These are phyloP conservation scores for Globisporangium cylindrosporum DNA, from an alignment of 352 stramenopile species.

Conservation along the genomic window DNA sequence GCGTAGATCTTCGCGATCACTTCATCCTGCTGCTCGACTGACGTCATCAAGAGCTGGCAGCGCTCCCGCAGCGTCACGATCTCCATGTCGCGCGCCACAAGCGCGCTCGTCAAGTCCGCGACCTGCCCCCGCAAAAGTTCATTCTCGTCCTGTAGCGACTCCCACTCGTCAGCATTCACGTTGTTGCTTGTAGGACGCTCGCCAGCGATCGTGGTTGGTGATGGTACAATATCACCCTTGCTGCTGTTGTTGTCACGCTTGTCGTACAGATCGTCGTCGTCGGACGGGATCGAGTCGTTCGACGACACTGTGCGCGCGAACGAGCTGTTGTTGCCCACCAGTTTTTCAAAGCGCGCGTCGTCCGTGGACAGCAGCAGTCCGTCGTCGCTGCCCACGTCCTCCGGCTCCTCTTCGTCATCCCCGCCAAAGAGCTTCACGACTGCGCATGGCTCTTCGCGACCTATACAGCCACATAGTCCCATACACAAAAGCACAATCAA, in stretches of 20 bases:
- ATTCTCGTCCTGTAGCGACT: slow-evolving; percentile 37
- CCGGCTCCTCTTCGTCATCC: slow-evolving; percentile 7
- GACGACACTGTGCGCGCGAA: slow-evolving; percentile 19
- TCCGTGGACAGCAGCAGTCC: slow-evolving; percentile 2
- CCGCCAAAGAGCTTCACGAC: slow-evolving; percentile 9
- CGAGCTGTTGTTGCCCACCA: slow-evolving; percentile 13
- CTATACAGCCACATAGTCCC: not conserved
- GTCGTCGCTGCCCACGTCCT: slow-evolving; percentile 14
- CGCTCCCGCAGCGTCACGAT: slow-evolving; percentile 59
- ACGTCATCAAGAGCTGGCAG: slow-evolving; percentile 52
- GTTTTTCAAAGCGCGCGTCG: slow-evolving; percentile 9
- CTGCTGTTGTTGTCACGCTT: slow-evolving; percentile 11
- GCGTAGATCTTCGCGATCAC: slow-evolving; percentile 81
- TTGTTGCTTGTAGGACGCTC: not conserved
- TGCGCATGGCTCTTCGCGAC: not conserved
- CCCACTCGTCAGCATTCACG: slow-evolving; percentile 21
- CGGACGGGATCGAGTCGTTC: slow-evolving; percentile 19
- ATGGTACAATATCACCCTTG: not conserved
- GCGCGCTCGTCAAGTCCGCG: slow-evolving; percentile 60
- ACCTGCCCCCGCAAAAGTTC: slow-evolving; percentile 49
- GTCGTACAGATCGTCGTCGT: not conserved
- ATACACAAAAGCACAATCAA: not conserved
- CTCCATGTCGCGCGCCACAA: slow-evolving; percentile 77
- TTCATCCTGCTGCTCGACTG: slow-evolving; percentile 75
- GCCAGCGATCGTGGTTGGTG: not conserved